phyloP scores from a whole-genome alignment of 768 basidiomycete species.

The Grammothele lineata region DNA sequence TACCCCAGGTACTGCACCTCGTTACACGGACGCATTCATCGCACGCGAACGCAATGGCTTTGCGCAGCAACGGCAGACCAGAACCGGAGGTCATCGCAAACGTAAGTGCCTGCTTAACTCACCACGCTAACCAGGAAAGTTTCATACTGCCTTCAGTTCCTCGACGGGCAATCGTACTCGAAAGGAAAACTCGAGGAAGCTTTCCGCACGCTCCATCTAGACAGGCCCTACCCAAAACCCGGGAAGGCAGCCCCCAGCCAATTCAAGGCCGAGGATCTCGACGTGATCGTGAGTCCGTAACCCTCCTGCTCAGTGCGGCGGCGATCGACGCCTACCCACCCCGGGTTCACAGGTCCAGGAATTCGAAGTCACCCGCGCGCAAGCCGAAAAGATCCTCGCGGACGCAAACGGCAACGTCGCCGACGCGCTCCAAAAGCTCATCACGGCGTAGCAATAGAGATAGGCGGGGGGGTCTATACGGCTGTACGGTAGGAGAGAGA shows the following conservation, averaged over 20 bases:
- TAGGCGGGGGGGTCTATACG: too few species aligned
- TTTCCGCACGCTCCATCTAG: constrained; percentile 52
- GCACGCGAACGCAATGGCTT: neutral
- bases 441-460: constrained; percentile 9
- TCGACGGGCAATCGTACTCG: constrained; percentile 62
- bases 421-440: constrained; percentile 39
- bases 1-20: neutral
- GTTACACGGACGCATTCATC: neutral
- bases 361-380: constrained; percentile 54
- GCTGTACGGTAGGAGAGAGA: too few species aligned
- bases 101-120: constrained; percentile 32
- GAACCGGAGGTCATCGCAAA: constrained; percentile 67
- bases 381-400: constrained; percentile 54
- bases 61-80: constrained; percentile 44
- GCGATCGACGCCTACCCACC: too few species aligned
- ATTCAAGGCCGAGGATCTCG: constrained; percentile 58
- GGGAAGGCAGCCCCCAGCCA: constrained; percentile 34
- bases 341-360: constrained; percentile 56
- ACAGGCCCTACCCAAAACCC: constrained; percentile 48
- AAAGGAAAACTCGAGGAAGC: constrained; percentile 67
- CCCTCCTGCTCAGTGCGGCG: too few species aligned
- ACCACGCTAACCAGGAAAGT: neutral
- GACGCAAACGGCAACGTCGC: constrained; percentile 50
- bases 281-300: constrained; percentile 62
- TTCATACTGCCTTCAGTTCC: constrained; percentile 37